Conservation (phyloP, 2,329 filamentous ascomycete species). For the Rhinocladiella mackenziei region DNA sequence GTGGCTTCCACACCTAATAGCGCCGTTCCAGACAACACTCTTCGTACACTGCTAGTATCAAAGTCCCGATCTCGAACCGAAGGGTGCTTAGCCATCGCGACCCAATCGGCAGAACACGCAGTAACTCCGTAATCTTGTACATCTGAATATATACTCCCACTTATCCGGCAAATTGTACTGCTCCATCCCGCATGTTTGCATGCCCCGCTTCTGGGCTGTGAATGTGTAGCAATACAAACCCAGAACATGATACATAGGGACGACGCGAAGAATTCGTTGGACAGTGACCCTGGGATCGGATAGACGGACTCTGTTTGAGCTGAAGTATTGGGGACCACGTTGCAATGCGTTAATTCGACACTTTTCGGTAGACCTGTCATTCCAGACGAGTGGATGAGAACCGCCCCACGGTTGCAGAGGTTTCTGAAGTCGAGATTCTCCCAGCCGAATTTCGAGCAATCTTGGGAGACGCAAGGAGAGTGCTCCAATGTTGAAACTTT, state of each 20-base stretch:
- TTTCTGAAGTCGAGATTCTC: constrained; percentile 45
- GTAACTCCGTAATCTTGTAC: constrained; percentile 47
- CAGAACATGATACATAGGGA: constrained; percentile 19
- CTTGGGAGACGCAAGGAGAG: constrained; percentile 51
- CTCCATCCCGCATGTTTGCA: constrained; percentile 58
- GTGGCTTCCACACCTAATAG: constrained; percentile 44
- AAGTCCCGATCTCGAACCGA: constrained; percentile 56
- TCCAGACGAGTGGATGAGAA: constrained; percentile 52
- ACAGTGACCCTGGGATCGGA: constrained; percentile 2
- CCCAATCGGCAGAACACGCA: constrained; percentile 47
- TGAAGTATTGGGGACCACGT: constrained; percentile 15
- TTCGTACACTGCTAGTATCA: constrained; percentile 40
- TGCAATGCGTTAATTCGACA: constrained; percentile 53
- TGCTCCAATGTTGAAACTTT: constrained; percentile 56
- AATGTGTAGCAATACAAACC: constrained; percentile 14
- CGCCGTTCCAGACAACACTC: constrained; percentile 48
- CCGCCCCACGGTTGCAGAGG: no score
- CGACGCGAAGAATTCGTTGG: constrained; percentile 7
- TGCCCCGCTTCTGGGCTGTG: constrained; percentile 62
- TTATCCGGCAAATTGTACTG: constrained; percentile 36
- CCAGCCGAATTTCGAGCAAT: constrained; percentile 63
- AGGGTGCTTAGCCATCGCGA: constrained; percentile 31
- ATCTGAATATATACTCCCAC: constrained; percentile 38
- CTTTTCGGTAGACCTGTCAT: constrained; percentile 63
- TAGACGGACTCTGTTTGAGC: constrained; percentile 10